A percentile compares a stretch with the other conserved stretches of the same genome.
phyloP scores from a whole-genome alignment of 2,329 filamentous ascomycete species.

The Byssochlamys sp. region DNA sequence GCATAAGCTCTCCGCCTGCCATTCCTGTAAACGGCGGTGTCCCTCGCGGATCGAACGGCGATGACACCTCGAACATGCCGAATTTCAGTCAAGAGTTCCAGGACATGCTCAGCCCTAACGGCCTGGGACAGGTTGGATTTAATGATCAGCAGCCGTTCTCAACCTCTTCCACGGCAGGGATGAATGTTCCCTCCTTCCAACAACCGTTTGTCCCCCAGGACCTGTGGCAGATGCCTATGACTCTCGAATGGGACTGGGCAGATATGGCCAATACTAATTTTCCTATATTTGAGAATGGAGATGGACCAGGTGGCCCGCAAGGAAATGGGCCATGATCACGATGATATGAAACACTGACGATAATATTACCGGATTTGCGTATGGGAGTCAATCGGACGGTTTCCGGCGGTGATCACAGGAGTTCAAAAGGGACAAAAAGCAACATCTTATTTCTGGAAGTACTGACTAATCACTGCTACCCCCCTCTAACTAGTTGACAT shows the following conservation, averaged over 20 bases:
- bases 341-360: constrained; percentile 8
- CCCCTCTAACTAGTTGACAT: background rate
- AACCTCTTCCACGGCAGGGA: constrained; percentile 18
- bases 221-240: constrained; percentile 91
- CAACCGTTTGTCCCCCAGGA: constrained; percentile 87
- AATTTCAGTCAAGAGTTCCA: constrained; percentile 25
- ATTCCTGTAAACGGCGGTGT: constrained; percentile 15
- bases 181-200: constrained; percentile 49
- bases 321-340: constrained; percentile 17
- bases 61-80: constrained; percentile 17
- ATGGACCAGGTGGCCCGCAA: constrained; percentile 13
- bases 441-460: background rate
- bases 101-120: constrained; percentile 29
- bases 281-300: constrained; percentile 22
- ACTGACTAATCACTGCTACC: background rate
- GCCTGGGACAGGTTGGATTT: constrained; percentile 24
- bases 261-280: constrained; percentile 32
- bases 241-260: constrained; percentile 79
- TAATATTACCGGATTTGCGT: constrained; percentile 7
- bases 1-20: constrained; percentile 16
- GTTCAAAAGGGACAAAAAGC: background rate
- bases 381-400: background rate
- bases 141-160: constrained; percentile 21
- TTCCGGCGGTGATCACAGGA: background rate
- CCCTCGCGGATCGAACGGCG: constrained; percentile 15